Conservation (phyloP, 495 filamentous ascomycete species). For the Entonaema liquescens region DNA sequence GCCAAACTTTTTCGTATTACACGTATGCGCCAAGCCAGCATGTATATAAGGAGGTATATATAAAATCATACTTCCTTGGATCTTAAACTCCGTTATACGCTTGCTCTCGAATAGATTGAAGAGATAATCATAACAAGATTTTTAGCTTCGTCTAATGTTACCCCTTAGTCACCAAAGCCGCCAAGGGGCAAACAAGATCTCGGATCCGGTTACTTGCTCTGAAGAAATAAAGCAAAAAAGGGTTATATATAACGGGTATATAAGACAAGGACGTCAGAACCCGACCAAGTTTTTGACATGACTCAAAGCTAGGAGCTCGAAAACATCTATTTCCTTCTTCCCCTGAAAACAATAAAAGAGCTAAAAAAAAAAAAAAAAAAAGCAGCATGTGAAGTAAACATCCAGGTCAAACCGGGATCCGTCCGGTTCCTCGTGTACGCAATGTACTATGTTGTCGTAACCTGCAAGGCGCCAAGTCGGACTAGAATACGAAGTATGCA, state of each 20-base stretch:
- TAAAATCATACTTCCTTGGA: background rate
- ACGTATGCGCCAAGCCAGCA: background rate
- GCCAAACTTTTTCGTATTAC: background rate
- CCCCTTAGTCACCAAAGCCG: background rate
- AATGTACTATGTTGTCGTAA: slow-evolving; percentile 28
- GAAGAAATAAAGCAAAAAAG: background rate
- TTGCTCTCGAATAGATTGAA: background rate
- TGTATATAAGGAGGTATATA: background rate
- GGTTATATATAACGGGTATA: slow-evolving; percentile 2
- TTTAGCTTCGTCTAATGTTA: slow-evolving; percentile 3
- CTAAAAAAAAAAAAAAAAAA: no score
- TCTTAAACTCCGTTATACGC: background rate
- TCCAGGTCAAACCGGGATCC: slow-evolving; percentile 1
- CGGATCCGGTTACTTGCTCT: background rate
- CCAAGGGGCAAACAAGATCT: background rate
- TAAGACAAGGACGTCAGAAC: slow-evolving; percentile 3
- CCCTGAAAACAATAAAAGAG: background rate
- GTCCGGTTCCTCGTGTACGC: slow-evolving; percentile 23
- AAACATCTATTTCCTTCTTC: background rate
- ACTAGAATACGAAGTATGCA: slow-evolving; percentile 40
- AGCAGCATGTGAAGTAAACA: slow-evolving; percentile 26
- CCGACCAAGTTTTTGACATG: background rate
- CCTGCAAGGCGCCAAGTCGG: slow-evolving; percentile 38
- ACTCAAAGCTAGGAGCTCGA: slow-evolving; percentile 1
- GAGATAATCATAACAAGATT: background rate